Evolutionary conservation across 1,139 yeast genomes (phyloP), one percentile per base, ranked within the genome.

Genomic region (Torulaspora pretoriensis): DNA sequence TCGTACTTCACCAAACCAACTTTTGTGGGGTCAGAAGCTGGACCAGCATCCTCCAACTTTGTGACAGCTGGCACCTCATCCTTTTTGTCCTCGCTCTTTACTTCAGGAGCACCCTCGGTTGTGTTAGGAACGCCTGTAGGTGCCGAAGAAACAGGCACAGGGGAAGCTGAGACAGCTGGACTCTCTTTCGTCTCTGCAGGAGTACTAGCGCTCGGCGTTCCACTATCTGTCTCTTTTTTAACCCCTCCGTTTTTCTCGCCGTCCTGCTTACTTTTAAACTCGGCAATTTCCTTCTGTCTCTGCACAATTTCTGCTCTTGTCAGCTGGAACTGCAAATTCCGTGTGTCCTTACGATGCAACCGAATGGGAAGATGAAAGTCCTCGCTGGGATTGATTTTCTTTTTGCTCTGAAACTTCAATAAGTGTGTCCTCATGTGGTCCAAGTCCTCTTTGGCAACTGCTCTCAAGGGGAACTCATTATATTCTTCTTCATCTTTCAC

Each of bases 301-400:
- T 74, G 78, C 38, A 77, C 84, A 53, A 74, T 74, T 70, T 79
- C 65, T 72, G 77, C 64, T 69, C 77, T 57, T 70, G 90, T 83
- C 55, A 86, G 69, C 65, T 87, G 96, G 60, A 85, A 86, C 61
- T 87, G 96, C 63, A 90, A 72, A 61, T 87, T 87, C 56, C 89
- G 77, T 1, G 97, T 96, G 64, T 90, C 97, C 62, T 90, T 89
- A 55, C 97, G 75, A 64, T 89, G 96, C 59, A 90, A 71, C 54
- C 96, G 72, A 13, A 90, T 83, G 0, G 98, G 98, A 48, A 77
- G 76, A 42, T 80, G 81, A 64, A 90, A 90, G 52, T 81, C 81
- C 29, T 72, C 71, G 25, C 72, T 69, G 4, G 94, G 92, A 52
- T 86, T 86, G 27, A 92, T 83, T 38, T 76, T 74, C 55, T 78